Base-by-base conservation (phyloP, 2,329 filamentous ascomycete species). In the Cladophialophora bantiana region DNA sequence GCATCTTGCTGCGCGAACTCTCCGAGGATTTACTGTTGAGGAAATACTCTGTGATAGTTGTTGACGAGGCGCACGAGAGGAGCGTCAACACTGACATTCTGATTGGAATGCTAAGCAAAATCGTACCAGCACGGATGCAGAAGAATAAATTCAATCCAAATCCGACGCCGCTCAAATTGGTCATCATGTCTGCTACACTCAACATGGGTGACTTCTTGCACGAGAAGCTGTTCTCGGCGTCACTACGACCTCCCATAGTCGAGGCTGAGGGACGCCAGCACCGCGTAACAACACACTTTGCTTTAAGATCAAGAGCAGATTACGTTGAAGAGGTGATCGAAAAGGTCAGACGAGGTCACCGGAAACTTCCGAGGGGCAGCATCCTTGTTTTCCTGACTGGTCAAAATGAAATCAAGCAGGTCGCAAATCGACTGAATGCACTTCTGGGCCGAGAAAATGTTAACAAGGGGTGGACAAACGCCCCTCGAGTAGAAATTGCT, bases 111-210 rank as follows among this genome's bases (percentile, higher is more conserved):
- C 87, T 98, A 15, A 97, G 94, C 75, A 88, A 94, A 74, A 93
- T 98, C 38, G 92, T 97, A 56, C 92, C 93, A 72, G 81, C 97
- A 62, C 87, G 95, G 66, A 86, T 90, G 61, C 87, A 92, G 45
- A 85, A 97, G 80, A 87, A 87, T 7, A 82, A 86, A 67, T 90
- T 95, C 76, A 87, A 95, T 67, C 81, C 89, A 0, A 86, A 86
- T 0, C 81, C 91, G 34, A 90, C 89, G 70, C 93, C 94, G 0
- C 80, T 99, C 60, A 99, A 98, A 79, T 85, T 99, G 7, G 88
- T 99, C 67, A 96, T 99, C 79, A 99, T 99, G 96, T 98, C 94
- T 67, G 95, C 95, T 52, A 99, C 95, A 1, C 83, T 99, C 38
- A 86, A 93, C 66, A 92, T 98, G 54, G 91, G 93, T 12, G 94